Percentiles rank a stretch among this genome's conserved stretches.
phyloP scores from a whole-genome alignment of 75 land plant genomes.

The Sequoia sempervirens region DNA sequence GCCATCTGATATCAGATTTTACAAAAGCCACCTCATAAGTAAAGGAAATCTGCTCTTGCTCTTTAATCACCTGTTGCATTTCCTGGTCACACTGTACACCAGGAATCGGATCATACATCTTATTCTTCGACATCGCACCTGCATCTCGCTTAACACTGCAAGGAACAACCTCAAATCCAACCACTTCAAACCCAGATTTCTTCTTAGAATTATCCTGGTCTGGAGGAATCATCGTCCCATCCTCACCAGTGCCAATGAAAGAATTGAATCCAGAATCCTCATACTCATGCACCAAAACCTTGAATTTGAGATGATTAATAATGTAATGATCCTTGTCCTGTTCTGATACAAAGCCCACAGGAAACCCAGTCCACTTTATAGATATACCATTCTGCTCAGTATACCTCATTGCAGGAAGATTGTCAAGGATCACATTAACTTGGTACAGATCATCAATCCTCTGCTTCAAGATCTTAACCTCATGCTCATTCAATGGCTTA shows the following conservation, averaged over 20 bases:
- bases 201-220: slow-evolving; percentile 20
- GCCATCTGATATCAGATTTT: slow-evolving; percentile 77
- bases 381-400: slow-evolving; percentile 35
- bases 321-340: slow-evolving; percentile 41
- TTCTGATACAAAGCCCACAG: slow-evolving; percentile 47
- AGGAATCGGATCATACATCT: slow-evolving; percentile 39
- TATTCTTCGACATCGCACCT: slow-evolving; percentile 21
- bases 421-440: slow-evolving; percentile 84
- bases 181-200: slow-evolving; percentile 52
- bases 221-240: slow-evolving; percentile 38
- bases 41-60: slow-evolving; percentile 43
- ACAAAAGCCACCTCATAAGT: slow-evolving; percentile 71
- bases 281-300: slow-evolving; percentile 59
- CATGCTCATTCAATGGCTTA: slow-evolving; percentile 28
- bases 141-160: slow-evolving; percentile 48
- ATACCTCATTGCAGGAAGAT: slow-evolving; percentile 63
- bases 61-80: slow-evolving; percentile 38
- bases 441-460: slow-evolving; percentile 70
- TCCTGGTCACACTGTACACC: slow-evolving; percentile 28
- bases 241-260: slow-evolving; percentile 56
- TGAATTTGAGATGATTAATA: slow-evolving; percentile 60
- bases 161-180: slow-evolving; percentile 77
- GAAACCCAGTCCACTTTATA: slow-evolving; percentile 77
- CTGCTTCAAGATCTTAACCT: slow-evolving; percentile 54
- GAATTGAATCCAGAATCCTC: slow-evolving; percentile 44